Evolutionary conservation across 441 rosid species (phyloP).

Genomic region (Jatropha podagrica): DNA sequence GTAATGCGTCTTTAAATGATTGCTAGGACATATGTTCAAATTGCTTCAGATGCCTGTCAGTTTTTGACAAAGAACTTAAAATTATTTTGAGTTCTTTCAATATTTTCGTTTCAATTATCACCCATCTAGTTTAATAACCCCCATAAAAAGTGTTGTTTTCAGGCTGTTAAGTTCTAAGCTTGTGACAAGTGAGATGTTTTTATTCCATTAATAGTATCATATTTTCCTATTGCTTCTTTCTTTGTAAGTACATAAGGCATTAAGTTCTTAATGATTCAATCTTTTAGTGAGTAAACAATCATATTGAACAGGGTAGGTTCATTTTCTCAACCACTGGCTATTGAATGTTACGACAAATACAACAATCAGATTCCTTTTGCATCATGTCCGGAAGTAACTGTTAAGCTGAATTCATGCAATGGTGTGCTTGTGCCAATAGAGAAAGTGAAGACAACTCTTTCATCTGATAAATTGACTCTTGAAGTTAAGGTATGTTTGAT

Average conservation of each 20-base stretch:
- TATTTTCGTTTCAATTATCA: background rate
- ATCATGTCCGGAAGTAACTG: conserved; percentile 36
- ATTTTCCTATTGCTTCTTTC: background rate
- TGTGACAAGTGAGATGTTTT: background rate
- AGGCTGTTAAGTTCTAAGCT: background rate
- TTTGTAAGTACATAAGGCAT: too few relatives aligned
- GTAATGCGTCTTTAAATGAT: conserved; percentile 30
- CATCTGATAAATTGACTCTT: conserved; percentile 33
- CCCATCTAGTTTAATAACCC: background rate
- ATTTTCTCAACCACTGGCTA: conserved; percentile 31
- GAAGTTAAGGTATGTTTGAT: conserved; percentile 43
- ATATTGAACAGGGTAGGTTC: conserved; percentile 57
- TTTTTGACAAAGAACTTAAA: background rate
- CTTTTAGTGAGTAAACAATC: background rate
- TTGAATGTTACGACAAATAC: conserved; percentile 55
- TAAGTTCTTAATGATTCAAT: background rate
- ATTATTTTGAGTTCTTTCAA: background rate
- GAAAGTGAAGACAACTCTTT: conserved; percentile 36
- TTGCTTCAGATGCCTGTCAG: background rate
- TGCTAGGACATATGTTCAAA: background rate
- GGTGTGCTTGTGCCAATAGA: conserved; percentile 20
- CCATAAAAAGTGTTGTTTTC: background rate
- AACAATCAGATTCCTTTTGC: conserved; percentile 46
- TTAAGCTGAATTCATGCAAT: conserved; percentile 27
- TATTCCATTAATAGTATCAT: background rate